These are phyloP conservation scores for Guyanaporus albipodus DNA, from an alignment of 768 basidiomycete genomes.

Conservation along the genomic window DNA sequence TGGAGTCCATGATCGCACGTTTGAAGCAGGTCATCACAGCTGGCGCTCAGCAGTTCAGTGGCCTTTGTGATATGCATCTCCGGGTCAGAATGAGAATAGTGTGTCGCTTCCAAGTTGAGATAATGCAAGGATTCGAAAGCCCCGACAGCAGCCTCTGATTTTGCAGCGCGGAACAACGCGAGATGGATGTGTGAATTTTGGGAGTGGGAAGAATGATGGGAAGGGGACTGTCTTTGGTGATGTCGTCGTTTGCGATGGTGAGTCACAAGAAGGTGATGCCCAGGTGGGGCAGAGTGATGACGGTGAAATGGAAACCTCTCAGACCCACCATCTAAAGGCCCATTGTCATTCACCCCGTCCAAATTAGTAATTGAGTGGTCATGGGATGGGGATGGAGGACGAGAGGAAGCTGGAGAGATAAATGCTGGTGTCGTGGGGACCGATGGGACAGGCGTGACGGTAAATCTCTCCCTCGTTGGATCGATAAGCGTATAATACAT, in stretches of 20 bases:
- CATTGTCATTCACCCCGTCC: background rate
- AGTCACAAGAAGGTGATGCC: constrained; percentile 1
- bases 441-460: constrained; percentile 41
- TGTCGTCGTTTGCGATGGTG: constrained; percentile 8
- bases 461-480: constrained; percentile 54
- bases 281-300: background rate
- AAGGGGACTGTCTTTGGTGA: constrained; percentile 4
- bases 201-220: constrained; percentile 28
- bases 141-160: constrained; percentile 57
- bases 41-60: constrained; percentile 44
- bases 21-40: constrained; percentile 52
- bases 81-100: constrained; percentile 46
- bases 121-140: constrained; percentile 71
- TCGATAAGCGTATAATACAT: constrained; percentile 63
- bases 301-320: background rate
- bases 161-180: constrained; percentile 29
- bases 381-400: constrained; percentile 28
- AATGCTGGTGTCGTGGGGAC: constrained; percentile 33
- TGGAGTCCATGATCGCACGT: constrained; percentile 38
- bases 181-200: constrained; percentile 39
- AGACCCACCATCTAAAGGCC: background rate
- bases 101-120: constrained; percentile 57
- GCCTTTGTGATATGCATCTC: constrained; percentile 41
- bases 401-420: constrained; percentile 29
- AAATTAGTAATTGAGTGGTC: background rate